phyloP scores from a whole-genome alignment of 176 grass and related monocot genomes.

The Zizania latifolia region DNA sequence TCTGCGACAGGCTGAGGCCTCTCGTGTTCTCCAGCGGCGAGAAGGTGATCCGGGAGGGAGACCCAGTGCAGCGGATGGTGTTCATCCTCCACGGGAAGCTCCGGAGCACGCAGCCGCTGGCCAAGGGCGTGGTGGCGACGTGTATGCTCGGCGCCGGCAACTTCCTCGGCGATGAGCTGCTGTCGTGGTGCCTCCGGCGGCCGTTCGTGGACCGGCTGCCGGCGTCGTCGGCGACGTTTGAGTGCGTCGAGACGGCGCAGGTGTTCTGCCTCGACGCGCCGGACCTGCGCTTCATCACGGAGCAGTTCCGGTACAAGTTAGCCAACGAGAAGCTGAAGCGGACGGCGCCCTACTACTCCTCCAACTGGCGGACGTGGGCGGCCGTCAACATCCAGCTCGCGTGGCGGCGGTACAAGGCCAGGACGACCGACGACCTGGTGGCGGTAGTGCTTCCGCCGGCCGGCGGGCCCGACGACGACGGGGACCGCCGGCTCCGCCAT shows the following conservation, averaged over 20 bases:
- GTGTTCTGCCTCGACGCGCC: conserved; percentile 68
- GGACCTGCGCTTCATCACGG: conserved; percentile 86
- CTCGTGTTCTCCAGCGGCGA: conserved; percentile 86
- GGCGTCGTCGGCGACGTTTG: conserved; percentile 75
- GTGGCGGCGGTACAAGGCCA: conserved; percentile 66
- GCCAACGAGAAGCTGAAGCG: conserved; percentile 89
- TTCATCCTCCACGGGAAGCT: conserved; percentile 77
- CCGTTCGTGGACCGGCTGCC: conserved; percentile 69
- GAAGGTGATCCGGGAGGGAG: conserved; percentile 97
- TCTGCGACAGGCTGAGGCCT: conserved; percentile 71
- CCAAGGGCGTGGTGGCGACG: conserved; percentile 74
- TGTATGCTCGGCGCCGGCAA: conserved; percentile 60
- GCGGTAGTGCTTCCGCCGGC: not conserved
- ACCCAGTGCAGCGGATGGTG: conserved; percentile 92
- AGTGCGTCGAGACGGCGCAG: conserved; percentile 69
- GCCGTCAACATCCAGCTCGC: conserved; percentile 96
- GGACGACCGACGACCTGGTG: conserved; percentile 12
- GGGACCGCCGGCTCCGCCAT: conserved; percentile 64
- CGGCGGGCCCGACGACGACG: conserved; percentile 24
- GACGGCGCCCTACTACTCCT: conserved; percentile 85
- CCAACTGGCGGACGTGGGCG: conserved; percentile 93
- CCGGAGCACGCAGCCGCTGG: conserved; percentile 69
- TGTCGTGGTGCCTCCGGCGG: conserved; percentile 87
- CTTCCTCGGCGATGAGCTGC: conserved; percentile 96
- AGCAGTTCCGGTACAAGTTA: conserved; percentile 96